Evolutionary conservation across 768 basidiomycete genomes (phyloP).

Genomic region (Podaxis sp.): DNA sequence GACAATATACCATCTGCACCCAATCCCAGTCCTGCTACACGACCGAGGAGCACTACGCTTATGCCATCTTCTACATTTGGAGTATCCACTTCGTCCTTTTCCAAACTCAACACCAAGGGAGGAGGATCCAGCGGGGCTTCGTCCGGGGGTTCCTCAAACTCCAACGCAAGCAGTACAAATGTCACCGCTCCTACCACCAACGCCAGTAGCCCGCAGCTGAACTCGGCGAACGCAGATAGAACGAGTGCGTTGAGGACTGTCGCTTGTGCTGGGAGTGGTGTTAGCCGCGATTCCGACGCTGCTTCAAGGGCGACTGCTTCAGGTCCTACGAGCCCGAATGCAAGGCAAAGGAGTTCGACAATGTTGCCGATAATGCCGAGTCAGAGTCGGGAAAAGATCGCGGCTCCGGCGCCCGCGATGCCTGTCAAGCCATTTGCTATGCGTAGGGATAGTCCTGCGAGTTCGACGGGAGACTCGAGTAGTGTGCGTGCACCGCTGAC

Average conservation of each 20-base stretch:
- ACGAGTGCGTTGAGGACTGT: slow-evolving; percentile 18
- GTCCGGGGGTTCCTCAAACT: background rate
- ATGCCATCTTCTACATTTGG: slow-evolving; percentile 28
- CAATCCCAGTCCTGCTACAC: slow-evolving; percentile 2
- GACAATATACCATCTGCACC: slow-evolving; percentile 13
- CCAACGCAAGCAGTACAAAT: slow-evolving; percentile 7
- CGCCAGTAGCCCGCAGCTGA: slow-evolving; percentile 6
- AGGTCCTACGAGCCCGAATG: background rate
- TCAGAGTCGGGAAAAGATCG: slow-evolving; percentile 26
- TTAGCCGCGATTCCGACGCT: background rate
- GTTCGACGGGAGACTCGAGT: slow-evolving; percentile 84
- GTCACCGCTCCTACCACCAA: background rate
- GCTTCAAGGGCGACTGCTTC: slow-evolving; percentile 8
- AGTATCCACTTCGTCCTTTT: slow-evolving; percentile 19
- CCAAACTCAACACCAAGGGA: slow-evolving; percentile 10
- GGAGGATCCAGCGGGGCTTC: slow-evolving; percentile 13
- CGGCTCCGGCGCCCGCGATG: slow-evolving; percentile 24
- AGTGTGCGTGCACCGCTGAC: slow-evolving; percentile 75
- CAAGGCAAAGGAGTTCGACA: slow-evolving; percentile 41
- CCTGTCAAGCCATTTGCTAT: slow-evolving; percentile 59
- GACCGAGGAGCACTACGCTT: slow-evolving; percentile 44
- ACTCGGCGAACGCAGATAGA: slow-evolving; percentile 13
- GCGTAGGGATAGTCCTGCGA: slow-evolving; percentile 70
- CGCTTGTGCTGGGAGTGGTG: background rate
- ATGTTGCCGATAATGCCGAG: slow-evolving; percentile 34